phyloP scores from a whole-genome alignment of 148 eudicot species.

The Silene latifolia region DNA sequence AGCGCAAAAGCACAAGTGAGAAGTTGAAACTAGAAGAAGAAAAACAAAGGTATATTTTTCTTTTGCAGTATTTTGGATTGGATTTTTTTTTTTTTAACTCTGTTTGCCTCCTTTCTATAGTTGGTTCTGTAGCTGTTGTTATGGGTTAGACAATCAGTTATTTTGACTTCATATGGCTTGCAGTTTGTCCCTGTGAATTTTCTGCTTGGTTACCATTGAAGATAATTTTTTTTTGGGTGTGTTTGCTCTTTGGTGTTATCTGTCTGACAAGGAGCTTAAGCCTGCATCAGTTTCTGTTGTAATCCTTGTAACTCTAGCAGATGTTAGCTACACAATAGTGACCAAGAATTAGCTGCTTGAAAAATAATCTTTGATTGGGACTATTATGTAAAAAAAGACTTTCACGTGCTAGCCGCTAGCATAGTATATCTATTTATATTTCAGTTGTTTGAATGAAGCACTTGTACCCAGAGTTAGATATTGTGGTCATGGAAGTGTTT shows the following conservation, averaged over 20 bases:
- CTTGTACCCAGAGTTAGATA: not conserved
- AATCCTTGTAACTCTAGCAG: not conserved
- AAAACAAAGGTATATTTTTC: conserved; percentile 67
- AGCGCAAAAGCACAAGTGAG: conserved; percentile 58
- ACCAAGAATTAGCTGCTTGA: not conserved
- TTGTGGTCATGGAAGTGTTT: not conserved
- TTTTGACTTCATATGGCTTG: not conserved
- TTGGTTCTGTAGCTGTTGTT: not conserved
- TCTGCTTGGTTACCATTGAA: not conserved
- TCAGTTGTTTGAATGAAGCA: not conserved
- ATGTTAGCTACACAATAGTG: not conserved
- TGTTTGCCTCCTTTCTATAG: not conserved
- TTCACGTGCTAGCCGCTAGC: not conserved
- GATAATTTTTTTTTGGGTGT: not conserved
- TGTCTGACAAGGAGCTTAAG: not conserved
- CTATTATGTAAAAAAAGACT: not conserved
- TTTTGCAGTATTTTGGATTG: conserved; percentile 3
- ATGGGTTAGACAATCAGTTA: not conserved
- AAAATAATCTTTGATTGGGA: not conserved
- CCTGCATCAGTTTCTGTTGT: not conserved
- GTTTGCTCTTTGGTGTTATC: not conserved
- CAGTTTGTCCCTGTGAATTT: conserved; percentile 7
- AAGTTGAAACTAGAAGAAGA: conserved; percentile 76
- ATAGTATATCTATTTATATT: not conserved
- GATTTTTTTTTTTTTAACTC: conserved; percentile 2